These are phyloP conservation scores for Pisolithus orientalis DNA, from an alignment of 768 basidiomycete species.

Conservation along the genomic window DNA sequence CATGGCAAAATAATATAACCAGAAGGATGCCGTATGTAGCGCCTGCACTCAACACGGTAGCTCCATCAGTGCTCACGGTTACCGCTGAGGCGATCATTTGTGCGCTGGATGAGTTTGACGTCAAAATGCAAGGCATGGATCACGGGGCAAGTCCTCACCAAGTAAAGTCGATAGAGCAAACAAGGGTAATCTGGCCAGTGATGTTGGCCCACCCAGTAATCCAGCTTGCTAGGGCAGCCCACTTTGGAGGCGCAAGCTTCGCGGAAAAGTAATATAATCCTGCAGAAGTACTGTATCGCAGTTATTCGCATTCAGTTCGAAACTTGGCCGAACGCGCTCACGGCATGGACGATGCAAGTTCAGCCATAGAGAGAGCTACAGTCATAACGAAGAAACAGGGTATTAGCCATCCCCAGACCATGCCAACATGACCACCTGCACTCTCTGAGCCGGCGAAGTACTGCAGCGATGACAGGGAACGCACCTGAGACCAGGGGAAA, in stretches of 20 bases:
- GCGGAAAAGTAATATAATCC: slow-evolving; percentile 77
- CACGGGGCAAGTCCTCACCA: slow-evolving; percentile 30
- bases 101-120: slow-evolving; percentile 33
- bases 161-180: slow-evolving; percentile 72
- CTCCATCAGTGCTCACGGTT: slow-evolving; percentile 51
- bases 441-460: background rate
- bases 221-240: slow-evolving; percentile 56
- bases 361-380: slow-evolving; percentile 68
- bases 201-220: slow-evolving; percentile 66
- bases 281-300: slow-evolving; percentile 55
- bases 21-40: slow-evolving; percentile 64
- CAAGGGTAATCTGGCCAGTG: slow-evolving; percentile 62
- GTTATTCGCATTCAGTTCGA: background rate
- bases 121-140: background rate
- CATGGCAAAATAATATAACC: slow-evolving; percentile 60
- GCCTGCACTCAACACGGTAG: slow-evolving; percentile 44
- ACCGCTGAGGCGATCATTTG: slow-evolving; percentile 76
- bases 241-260: slow-evolving; percentile 58
- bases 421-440: slow-evolving; percentile 67
- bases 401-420: slow-evolving; percentile 75
- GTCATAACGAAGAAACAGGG: slow-evolving; percentile 62
- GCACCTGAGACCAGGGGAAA: slow-evolving; percentile 60
- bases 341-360: slow-evolving; percentile 73
- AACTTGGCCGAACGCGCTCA: slow-evolving; percentile 28
- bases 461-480: slow-evolving; percentile 7